Evolutionary conservation across 768 basidiomycete species (phyloP), one percentile per base, ranked within the genome.

Genomic region (Phylloporus rhodoxanthus): DNA sequence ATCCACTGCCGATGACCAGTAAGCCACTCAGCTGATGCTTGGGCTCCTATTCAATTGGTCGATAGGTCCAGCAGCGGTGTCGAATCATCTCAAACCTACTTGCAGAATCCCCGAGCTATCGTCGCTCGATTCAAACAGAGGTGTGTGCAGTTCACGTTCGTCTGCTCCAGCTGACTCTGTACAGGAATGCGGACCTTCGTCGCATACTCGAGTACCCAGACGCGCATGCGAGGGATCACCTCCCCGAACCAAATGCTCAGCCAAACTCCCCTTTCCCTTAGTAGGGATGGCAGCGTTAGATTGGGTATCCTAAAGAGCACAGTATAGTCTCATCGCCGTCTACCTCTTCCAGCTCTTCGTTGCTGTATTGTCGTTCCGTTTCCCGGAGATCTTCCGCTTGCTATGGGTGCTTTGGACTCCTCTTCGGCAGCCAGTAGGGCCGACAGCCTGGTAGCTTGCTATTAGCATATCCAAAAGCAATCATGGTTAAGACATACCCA

Each of bases 111-210:
- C 13, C 74, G 75, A 20, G 66, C 71, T 8, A 68, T 78, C 21
- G 68, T 89, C 10, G 65, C 78, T 2, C 81, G 78, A 57, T 89
- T 84, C 65, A 87, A 82, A 63, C 78, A 83, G 52, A 79, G 85
- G 87, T 83, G 52, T 21, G 65, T 23, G 11, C 13, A 33, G 3
- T 17, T 23, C 21, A 10, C 23, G 9, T 30, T 25, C 23, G n/a
- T 37, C 19, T 28, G 53, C 57, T 47, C 43, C 28, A 33, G 29
- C 38, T 55, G 51, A 61, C 32, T 23, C 32, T 21, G 34, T 20
- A 25, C 57, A 83, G 81, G 59, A 83, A 83, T 55, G 61, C 70
- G 2, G 65, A 74, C 37, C 66, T 87, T 52, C 78, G 80, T 43
- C 75, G 72, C 40, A 80, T 78, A 32, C 73, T 87, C 13, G 71